These are phyloP conservation scores for Mycena leptocephala DNA, from an alignment of 768 basidiomycete species.

Conservation along the genomic window DNA sequence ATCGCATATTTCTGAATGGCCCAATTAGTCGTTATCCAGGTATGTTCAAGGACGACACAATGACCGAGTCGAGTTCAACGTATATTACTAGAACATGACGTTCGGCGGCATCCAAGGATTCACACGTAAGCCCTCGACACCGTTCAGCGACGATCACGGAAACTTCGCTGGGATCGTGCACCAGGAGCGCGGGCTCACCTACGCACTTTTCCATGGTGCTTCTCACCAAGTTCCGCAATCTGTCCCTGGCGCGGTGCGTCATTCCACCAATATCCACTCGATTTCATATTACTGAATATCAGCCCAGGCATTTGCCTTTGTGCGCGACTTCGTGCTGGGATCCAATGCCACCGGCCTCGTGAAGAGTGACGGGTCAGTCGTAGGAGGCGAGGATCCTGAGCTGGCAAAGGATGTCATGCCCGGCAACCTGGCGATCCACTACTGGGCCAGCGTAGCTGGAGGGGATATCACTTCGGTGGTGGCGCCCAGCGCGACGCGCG, in stretches of 20 bases:
- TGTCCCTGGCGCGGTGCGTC: slow-evolving; percentile 33
- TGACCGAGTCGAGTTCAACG: neutral
- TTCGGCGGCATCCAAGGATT: too few relatives aligned
- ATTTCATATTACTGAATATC: neutral
- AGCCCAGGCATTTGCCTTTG: slow-evolving; percentile 58
- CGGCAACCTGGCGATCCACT: slow-evolving; percentile 61
- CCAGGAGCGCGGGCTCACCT: slow-evolving; percentile 64
- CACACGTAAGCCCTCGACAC: slow-evolving; percentile 61
- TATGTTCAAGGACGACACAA: slow-evolving; percentile 32
- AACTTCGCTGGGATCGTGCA: slow-evolving; percentile 65
- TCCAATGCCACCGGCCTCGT: slow-evolving; percentile 65
- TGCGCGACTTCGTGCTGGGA: slow-evolving; percentile 67
- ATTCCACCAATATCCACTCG: neutral
- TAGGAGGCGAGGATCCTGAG: slow-evolving; percentile 62
- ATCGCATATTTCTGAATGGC: slow-evolving; percentile 8
- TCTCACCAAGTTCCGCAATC: slow-evolving; percentile 33
- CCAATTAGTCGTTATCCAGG: slow-evolving; percentile 54
- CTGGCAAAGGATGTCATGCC: slow-evolving; percentile 54
- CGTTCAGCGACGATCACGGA: slow-evolving; percentile 63
- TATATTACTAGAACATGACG: slow-evolving; percentile 60
- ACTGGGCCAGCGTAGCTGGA: slow-evolving; percentile 48
- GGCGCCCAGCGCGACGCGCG: slow-evolving; percentile 53
- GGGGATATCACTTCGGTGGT: slow-evolving; percentile 49
- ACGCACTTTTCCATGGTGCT: neutral
- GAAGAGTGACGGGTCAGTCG: slow-evolving; percentile 45